Evolutionary conservation across 768 basidiomycete genomes (phyloP).

Genomic region (Scleroderma citrinum): DNA sequence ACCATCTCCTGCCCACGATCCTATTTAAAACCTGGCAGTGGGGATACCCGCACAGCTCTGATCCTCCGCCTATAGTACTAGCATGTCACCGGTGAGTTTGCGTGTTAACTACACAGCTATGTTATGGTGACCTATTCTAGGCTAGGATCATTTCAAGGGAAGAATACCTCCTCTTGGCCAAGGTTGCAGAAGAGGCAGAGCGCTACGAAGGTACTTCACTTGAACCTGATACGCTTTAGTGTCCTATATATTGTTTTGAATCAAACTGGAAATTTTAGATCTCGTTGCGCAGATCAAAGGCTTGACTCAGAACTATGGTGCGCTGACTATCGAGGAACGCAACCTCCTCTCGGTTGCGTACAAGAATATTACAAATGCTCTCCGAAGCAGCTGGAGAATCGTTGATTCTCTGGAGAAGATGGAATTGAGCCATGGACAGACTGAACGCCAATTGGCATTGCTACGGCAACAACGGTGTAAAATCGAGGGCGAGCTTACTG

Average conservation of each 20-base stretch:
- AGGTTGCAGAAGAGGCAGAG: slow-evolving; percentile 83
- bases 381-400: slow-evolving; percentile 81
- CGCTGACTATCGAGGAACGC: slow-evolving; percentile 78
- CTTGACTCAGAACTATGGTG: slow-evolving; percentile 60
- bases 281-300: slow-evolving; percentile 75
- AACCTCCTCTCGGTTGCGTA: slow-evolving; percentile 86
- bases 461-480: slow-evolving; percentile 67
- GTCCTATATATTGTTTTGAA: slow-evolving; percentile 8
- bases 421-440: slow-evolving; percentile 32
- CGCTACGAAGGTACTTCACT: slow-evolving; percentile 67
- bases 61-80: neutral
- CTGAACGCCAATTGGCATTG: slow-evolving; percentile 48
- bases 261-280: slow-evolving; percentile 38
- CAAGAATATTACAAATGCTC: slow-evolving; percentile 82
- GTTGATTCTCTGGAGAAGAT: slow-evolving; percentile 72
- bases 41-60: neutral
- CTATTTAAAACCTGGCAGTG: neutral
- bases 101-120: neutral
- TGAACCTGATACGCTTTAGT: neutral
- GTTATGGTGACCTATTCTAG: slow-evolving; percentile 11
- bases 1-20: too few species aligned
- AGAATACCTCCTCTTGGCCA: slow-evolving; percentile 59
- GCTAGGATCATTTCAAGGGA: slow-evolving; percentile 29
- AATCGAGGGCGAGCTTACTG: slow-evolving; percentile 72
- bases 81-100: slow-evolving; percentile 4